A percentile compares a stretch with the other conserved stretches of the same genome.
Evolutionary conservation across 2,329 filamentous ascomycete species (phyloP).

Genomic region (Pleoardoris graminearum): DNA sequence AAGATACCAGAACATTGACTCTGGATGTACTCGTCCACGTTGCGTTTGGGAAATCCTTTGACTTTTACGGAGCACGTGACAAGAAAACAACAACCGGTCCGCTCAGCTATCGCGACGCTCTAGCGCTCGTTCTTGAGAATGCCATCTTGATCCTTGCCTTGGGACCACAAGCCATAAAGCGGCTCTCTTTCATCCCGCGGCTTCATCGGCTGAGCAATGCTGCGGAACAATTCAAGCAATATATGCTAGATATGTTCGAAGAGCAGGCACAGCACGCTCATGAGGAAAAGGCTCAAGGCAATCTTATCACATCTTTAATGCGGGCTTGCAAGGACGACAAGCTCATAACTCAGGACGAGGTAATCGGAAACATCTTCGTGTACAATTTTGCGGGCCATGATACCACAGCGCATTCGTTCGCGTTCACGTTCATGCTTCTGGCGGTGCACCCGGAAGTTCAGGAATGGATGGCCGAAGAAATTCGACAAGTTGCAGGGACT

Average conservation of each 20-base stretch:
- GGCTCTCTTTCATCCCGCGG: not conserved
- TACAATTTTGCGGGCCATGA: slow-evolving; percentile 58
- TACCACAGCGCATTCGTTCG: slow-evolving; percentile 52
- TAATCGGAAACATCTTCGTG: slow-evolving; percentile 55
- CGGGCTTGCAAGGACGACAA: slow-evolving; percentile 11
- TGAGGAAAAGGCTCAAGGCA: slow-evolving; percentile 1
- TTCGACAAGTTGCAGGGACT: slow-evolving; percentile 23
- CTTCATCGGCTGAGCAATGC: not conserved
- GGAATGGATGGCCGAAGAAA: slow-evolving; percentile 51
- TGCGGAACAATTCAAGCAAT: not conserved
- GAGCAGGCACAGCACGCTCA: not conserved
- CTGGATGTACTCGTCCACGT: slow-evolving; percentile 39
- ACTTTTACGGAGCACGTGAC: slow-evolving; percentile 15
- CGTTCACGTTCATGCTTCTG: slow-evolving; percentile 50
- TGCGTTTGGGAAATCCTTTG: slow-evolving; percentile 30
- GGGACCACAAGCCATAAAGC: not conserved
- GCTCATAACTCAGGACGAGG: slow-evolving; percentile 39
- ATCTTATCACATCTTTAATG: slow-evolving; percentile 12
- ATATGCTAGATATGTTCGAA: not conserved
- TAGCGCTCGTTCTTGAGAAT: slow-evolving; percentile 27
- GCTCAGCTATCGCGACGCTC: slow-evolving; percentile 11
- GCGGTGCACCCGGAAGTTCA: slow-evolving; percentile 52
- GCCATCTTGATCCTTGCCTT: slow-evolving; percentile 18
- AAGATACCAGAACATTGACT: slow-evolving; percentile 36
- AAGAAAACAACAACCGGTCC: not conserved